These are phyloP conservation scores for Nakazawaea ishiwadae DNA, from an alignment of 805 yeast species.

Conservation along the genomic window DNA sequence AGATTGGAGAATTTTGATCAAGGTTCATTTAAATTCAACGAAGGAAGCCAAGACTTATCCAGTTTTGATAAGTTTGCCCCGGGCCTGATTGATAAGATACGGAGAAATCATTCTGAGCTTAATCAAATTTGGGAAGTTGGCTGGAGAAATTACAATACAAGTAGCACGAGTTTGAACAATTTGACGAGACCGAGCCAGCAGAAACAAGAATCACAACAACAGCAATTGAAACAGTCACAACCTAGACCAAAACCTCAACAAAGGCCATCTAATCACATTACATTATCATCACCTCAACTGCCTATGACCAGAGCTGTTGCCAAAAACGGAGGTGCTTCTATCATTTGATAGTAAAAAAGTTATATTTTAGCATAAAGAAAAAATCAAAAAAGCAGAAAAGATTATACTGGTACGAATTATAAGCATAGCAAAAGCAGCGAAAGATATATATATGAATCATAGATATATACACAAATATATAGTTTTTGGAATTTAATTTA, in stretches of 20 bases:
- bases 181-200: not conserved
- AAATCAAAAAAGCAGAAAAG: no score
- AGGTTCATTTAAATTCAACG: no score
- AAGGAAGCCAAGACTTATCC: slow-evolving; percentile 4
- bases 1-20: slow-evolving; percentile 33
- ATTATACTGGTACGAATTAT: no score
- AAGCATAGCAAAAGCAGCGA: no score
- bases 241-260: slow-evolving; percentile 1
- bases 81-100: not conserved
- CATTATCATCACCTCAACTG: slow-evolving; percentile 5
- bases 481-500: no score
- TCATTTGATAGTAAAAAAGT: no score
- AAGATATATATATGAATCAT: no score
- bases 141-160: slow-evolving; percentile 10
- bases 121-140: slow-evolving; percentile 9
- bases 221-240: not conserved
- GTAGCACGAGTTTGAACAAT: slow-evolving; percentile 6
- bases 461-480: no score
- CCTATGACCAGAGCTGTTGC: slow-evolving; percentile 13
- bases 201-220: not conserved
- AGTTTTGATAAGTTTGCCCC: slow-evolving; percentile 10
- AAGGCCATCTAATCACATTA: not conserved
- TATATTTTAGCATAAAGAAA: no score
- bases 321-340: slow-evolving; percentile 8
- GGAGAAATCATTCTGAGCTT: slow-evolving; percentile 5